phyloP scores from a whole-genome alignment of 306 rosid genomes.

The Lathyrus sativus region DNA sequence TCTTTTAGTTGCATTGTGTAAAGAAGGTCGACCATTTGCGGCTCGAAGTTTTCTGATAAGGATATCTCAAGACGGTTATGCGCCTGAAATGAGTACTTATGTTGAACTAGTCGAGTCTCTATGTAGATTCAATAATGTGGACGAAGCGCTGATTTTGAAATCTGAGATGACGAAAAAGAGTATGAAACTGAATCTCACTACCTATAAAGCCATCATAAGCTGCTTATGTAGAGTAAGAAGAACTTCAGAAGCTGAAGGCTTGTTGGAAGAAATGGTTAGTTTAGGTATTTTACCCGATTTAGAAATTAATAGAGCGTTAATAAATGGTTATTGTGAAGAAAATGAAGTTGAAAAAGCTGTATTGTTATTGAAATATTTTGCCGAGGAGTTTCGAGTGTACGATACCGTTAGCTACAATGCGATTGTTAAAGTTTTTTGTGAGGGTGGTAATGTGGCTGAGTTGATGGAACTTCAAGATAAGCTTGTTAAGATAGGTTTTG shows the following conservation, averaged over 20 bases:
- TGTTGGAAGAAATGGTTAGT: constrained; percentile 68
- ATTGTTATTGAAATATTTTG: constrained; percentile 58
- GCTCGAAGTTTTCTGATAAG: constrained; percentile 72
- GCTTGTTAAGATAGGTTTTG: constrained; percentile 66
- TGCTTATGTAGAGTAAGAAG: constrained; percentile 54
- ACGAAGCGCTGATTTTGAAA: constrained; percentile 62
- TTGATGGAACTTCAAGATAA: constrained; percentile 75
- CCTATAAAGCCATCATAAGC: constrained; percentile 60
- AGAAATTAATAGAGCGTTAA: constrained; percentile 54
- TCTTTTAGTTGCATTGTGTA: constrained; percentile 65
- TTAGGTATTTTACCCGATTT: constrained; percentile 58
- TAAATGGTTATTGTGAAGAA: constrained; percentile 68
- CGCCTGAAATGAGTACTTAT: constrained; percentile 50
- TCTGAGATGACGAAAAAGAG: constrained; percentile 47
- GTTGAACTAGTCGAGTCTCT: constrained; percentile 58
- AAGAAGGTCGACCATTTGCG: constrained; percentile 76
- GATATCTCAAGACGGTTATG: constrained; percentile 50
- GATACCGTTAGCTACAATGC: constrained; percentile 77
- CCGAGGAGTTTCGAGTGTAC: constrained; percentile 58
- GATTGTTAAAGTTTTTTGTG: constrained; percentile 52
- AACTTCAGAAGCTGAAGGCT: constrained; percentile 56
- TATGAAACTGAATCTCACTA: constrained; percentile 45
- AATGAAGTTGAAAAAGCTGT: constrained; percentile 60
- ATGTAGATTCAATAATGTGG: constrained; percentile 50
- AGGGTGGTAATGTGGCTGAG: constrained; percentile 58